A percentile compares a stretch with the other conserved stretches of the same genome.
These are phyloP conservation scores for Colletotrichum tamarilloi DNA, from an alignment of 2,329 filamentous ascomycete species.

Conservation along the genomic window DNA sequence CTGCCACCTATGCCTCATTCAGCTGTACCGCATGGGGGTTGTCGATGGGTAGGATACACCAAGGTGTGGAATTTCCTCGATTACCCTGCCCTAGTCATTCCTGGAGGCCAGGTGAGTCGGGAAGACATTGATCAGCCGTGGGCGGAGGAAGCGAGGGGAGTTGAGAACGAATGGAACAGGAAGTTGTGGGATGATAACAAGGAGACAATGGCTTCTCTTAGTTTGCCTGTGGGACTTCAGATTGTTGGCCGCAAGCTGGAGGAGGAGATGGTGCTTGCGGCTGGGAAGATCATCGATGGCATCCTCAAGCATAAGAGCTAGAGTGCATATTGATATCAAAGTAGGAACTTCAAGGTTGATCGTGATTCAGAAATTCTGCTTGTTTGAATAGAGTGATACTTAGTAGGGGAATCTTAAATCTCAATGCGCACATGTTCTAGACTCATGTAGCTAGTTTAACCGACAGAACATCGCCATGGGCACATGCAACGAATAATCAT, in stretches of 20 bases:
- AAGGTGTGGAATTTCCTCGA: constrained; percentile 52
- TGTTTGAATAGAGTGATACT: too few relatives aligned
- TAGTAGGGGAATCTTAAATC: too few relatives aligned
- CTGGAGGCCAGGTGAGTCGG: constrained; percentile 48
- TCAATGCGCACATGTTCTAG: too few relatives aligned
- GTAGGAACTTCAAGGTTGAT: background rate
- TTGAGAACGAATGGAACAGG: constrained; percentile 21
- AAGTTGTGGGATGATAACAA: constrained; percentile 5
- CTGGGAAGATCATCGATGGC: constrained; percentile 21
- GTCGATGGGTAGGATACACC: constrained; percentile 60
- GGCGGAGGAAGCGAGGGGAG: background rate
- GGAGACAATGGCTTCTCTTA: background rate
- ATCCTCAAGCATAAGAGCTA: background rate
- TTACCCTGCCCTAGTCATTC: constrained; percentile 48
- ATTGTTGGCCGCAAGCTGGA: constrained; percentile 21
- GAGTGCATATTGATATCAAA: background rate
- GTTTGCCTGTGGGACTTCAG: constrained; percentile 18
- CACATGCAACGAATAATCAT: too few relatives aligned
- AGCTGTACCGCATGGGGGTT: constrained; percentile 56
- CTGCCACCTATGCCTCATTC: constrained; percentile 71
- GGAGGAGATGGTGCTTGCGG: constrained; percentile 20
- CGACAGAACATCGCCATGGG: too few relatives aligned
- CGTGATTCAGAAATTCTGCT: too few relatives aligned
- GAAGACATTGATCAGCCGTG: constrained; percentile 50
- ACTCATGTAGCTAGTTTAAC: too few relatives aligned